Evolutionary conservation across 768 basidiomycete species (phyloP).

Genomic region (Infundibulicybe gibba): DNA sequence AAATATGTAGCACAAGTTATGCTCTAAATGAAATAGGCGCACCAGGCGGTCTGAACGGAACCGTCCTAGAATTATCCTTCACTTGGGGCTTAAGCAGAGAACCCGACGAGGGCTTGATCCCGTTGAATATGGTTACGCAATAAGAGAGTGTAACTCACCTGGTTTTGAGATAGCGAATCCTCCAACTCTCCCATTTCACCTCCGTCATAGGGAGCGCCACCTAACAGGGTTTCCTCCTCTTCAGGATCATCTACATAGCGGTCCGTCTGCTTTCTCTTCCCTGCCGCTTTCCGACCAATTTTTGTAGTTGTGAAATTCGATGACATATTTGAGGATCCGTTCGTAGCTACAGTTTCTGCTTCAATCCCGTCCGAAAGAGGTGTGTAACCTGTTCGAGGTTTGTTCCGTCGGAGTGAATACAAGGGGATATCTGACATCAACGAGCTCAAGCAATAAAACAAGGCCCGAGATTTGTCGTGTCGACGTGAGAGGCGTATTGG

Average conservation of each 20-base stretch:
- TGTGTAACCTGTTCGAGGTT: constrained; percentile 42
- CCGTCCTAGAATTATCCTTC: constrained; percentile 73
- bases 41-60: constrained; percentile 78
- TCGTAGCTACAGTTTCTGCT: constrained; percentile 15
- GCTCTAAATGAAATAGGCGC: constrained; percentile 6
- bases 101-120: too few species aligned
- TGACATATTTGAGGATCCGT: constrained; percentile 19
- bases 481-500: too few species aligned
- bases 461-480: too few species aligned
- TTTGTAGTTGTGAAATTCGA: constrained; percentile 20
- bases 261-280: constrained; percentile 46
- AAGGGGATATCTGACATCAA: constrained; percentile 74
- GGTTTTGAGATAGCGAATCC: too few species aligned
- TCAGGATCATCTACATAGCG: constrained; percentile 62
- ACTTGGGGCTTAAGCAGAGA: constrained; percentile 5
- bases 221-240: constrained; percentile 54
- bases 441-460: constrained; percentile 1
- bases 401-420: constrained; percentile 51
- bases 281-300: constrained; percentile 22
- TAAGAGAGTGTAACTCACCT: too few species aligned
- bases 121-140: too few species aligned
- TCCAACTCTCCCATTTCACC: constrained; percentile 24
- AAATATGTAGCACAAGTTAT: neutral
- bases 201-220: constrained; percentile 32
- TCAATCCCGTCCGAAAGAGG: constrained; percentile 28